phyloP scores from a whole-genome alignment of 179 eudicot species.

The Beta corolliflora region DNA sequence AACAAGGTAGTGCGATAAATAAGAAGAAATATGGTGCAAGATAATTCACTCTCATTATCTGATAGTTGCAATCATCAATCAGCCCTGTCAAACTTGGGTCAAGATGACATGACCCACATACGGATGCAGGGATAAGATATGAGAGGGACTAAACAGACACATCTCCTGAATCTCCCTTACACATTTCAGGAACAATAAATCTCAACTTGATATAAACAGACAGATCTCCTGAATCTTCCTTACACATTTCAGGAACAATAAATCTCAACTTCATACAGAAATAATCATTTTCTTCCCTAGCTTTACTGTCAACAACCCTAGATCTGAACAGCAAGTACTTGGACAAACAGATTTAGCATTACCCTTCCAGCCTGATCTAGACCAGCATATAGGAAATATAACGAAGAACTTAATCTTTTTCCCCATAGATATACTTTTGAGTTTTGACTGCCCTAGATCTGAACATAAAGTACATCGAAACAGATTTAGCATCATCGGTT shows the following conservation, averaged over 20 bases:
- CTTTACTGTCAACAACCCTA: neutral
- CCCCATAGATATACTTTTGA: too few relatives aligned
- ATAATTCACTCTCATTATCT: neutral
- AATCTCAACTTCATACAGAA: neutral
- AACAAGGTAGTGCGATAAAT: neutral
- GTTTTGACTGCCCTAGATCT: too few relatives aligned
- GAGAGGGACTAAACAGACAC: neutral
- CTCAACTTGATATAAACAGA: neutral
- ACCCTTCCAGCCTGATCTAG: neutral
- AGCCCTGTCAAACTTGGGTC: neutral
- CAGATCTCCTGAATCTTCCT: neutral
- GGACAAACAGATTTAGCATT: neutral
- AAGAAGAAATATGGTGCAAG: neutral
- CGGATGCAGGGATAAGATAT: neutral
- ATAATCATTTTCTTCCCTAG: neutral
- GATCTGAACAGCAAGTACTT: neutral
- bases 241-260: neutral
- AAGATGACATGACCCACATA: neutral
- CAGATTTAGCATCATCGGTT: too few relatives aligned
- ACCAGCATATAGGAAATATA: neutral
- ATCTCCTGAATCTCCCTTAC: neutral
- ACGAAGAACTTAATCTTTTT: too few relatives aligned
- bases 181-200: neutral
- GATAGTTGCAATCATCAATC: neutral
- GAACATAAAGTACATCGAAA: too few relatives aligned